Evolutionary conservation across 2,329 filamentous ascomycete genomes (phyloP).

Genomic region (Lizonia empirigonia): DNA sequence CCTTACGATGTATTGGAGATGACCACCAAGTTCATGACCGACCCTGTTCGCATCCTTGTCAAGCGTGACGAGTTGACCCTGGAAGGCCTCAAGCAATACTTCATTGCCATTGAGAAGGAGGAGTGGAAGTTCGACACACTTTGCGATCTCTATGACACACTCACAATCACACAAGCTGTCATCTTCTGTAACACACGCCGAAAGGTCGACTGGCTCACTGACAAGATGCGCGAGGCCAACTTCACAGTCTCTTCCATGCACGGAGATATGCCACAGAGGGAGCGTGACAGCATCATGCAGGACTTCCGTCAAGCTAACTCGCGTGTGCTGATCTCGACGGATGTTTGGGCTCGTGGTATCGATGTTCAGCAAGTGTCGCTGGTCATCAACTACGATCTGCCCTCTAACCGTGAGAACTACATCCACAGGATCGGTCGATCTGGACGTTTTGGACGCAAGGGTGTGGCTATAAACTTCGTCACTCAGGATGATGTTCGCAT

Average conservation of each 20-base stretch:
- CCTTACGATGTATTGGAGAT: slow-evolving; percentile 98
- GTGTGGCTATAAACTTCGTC: slow-evolving; percentile 99
- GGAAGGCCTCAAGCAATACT: slow-evolving; percentile 98
- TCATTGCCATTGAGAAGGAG: slow-evolving; percentile 98
- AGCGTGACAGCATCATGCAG: slow-evolving; percentile 98
- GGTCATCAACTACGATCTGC: slow-evolving; percentile 99
- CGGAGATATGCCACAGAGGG: slow-evolving; percentile 98
- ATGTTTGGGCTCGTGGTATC: slow-evolving; percentile 97
- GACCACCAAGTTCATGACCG: slow-evolving; percentile 99
- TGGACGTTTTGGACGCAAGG: slow-evolving; percentile 94
- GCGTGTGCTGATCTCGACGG: slow-evolving; percentile 93
- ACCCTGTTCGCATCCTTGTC: slow-evolving; percentile 93
- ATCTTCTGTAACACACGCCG: slow-evolving; percentile 99
- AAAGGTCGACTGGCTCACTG: slow-evolving; percentile 99
- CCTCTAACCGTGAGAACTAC: slow-evolving; percentile 99
- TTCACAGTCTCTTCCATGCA: slow-evolving; percentile 99
- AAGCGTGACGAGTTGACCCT: slow-evolving; percentile 99
- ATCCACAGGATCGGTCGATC: slow-evolving; percentile 97
- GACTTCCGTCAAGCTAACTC: slow-evolving; percentile 98
- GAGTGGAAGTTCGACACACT: slow-evolving; percentile 99
- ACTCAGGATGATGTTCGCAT: slow-evolving; percentile 98
- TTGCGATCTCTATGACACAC: slow-evolving; percentile 96
- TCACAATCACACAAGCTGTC: slow-evolving; percentile 98
- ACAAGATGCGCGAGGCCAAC: slow-evolving; percentile 99
- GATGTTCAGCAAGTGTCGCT: slow-evolving; percentile 98